Base-by-base conservation (phyloP, 257 asterid genomes). In the Nicotiana tomentosiformis region DNA sequence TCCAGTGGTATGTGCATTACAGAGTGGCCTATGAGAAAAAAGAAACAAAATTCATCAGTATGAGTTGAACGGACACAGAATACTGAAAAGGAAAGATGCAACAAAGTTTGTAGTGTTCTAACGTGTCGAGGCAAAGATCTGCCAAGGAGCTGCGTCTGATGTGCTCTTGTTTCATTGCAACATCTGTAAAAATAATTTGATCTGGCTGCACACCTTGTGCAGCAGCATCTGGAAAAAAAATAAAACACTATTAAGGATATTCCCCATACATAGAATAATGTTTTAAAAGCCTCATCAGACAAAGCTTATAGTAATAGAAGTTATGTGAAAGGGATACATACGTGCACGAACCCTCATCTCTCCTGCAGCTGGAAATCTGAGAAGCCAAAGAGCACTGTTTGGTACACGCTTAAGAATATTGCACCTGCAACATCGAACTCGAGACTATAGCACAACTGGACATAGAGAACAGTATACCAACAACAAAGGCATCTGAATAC, bases 1-100 rank as follows among this genome's bases (percentile, higher is more conserved):
- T 77, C 99, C 99, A 17, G 99, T 96, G 55, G 99, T 96, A 86
- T 96, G 99, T 60, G 98, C 99, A 88, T 96, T 96, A 94, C 99
- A 96, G 55, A 96, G 93, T 6, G 99, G 99, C 90, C 99, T 96
- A 84, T 65, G n/a, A 62, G 39, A 35, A 61, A 72, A 26, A 29
- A 32, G 12, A 81, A 66, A 81, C 8, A 37, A 51, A 66, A 43
- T 17, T 66, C 55, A 46, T 81, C 18, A 15, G 61, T 66, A 14
- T 10, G 51, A 81, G 49, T 30, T 10, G 55, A 30, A 32, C 32
- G 26, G 1, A 26, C 80, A 29, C 64, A 15, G 80, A 35, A 26
- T 51, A 76, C 51, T 76, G 66, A 53, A 85, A 86, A 60, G 66
- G 83, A 15, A 66, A 85, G 77, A 77, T 82, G 46, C 32, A 57